Percentiles rank a stretch among this genome's conserved stretches.
Conservation (phyloP, 768 basidiomycete genomes). For the Gloeostereum incarnatum region DNA sequence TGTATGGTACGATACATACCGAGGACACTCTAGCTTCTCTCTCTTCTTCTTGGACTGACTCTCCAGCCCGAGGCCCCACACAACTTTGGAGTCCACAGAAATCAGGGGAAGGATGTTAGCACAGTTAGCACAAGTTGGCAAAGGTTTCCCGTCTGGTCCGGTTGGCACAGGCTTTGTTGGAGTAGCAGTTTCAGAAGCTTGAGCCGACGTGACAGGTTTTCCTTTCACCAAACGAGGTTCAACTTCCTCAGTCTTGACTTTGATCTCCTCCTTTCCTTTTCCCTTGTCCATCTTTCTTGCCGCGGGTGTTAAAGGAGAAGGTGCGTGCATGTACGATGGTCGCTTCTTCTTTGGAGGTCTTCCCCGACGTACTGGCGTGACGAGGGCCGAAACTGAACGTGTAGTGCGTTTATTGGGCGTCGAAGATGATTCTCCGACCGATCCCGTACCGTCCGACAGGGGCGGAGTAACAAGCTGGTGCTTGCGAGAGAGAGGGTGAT, state of each 20-base stretch:
- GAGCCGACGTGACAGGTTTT: conserved; percentile 19
- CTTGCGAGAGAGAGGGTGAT: conserved; percentile 6
- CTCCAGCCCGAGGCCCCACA: conserved; percentile 60
- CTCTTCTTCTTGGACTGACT: conserved; percentile 40
- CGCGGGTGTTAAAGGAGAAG: not conserved
- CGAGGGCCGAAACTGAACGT: conserved; percentile 1
- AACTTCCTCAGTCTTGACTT: conserved; percentile 40
- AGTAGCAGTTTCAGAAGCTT: conserved; percentile 23
- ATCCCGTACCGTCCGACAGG: conserved; percentile 32
- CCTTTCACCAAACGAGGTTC: conserved; percentile 35
- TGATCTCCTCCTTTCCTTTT: conserved; percentile 18
- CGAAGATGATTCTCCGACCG: too few relatives aligned
- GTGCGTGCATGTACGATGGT: not conserved
- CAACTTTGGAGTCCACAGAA: conserved; percentile 62
- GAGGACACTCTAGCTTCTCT: conserved; percentile 61
- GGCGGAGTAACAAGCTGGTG: conserved; percentile 38
- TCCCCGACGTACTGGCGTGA: conserved; percentile 2
- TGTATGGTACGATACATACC: conserved; percentile 41
- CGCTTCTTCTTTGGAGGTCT: conserved; percentile 5
- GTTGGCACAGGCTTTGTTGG: conserved; percentile 32
- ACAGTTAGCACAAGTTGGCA: conserved; percentile 69
- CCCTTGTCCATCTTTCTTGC: conserved; percentile 13
- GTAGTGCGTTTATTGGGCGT: conserved; percentile 13
- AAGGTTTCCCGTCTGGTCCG: conserved; percentile 55
- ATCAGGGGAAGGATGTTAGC: conserved; percentile 66